Evolutionary conservation across 2,329 filamentous ascomycete species (phyloP), one percentile per base, ranked within the genome.

Genomic region (Aaosphaeria arxii): DNA sequence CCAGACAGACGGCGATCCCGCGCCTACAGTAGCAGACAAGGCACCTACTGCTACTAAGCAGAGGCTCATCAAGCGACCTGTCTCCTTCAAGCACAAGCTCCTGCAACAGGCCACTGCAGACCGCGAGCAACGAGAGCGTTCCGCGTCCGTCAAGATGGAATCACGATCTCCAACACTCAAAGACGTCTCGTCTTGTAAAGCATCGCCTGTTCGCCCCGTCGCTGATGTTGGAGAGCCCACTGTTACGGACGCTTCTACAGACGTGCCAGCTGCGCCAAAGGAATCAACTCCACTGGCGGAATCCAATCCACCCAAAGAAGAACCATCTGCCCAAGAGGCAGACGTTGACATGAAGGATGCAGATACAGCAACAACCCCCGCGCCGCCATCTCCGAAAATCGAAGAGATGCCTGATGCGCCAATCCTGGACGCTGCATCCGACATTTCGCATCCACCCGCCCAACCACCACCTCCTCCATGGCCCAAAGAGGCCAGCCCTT

Each of bases 291-390:
- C 47, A 13, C 17, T 24, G 17, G 24, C 9, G 17, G 39, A 40
- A 40, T 17, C 9, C 7, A 11, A 9, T 40, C 39, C 41, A 29
- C 24, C 13, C 6, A 30, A 40, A 17, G 49, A 51, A 7, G 33
- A 42, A 29, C 32, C 35, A 11, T 46, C 48, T 42, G 50, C 28
- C 11, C 52, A 49, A 11, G 51, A 63, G 7, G 58, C 62, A 9
- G 75, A 77, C 57, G 61, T 75, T 11, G 75, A 76, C 45, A 79
- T 78, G 76, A 72, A 71, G 51, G 75, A 78, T 51, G 62, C 63
- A 6, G 58, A 59, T 32, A 53, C 53, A 30, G 40, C 51, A 9
- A 45, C 52, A 13, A 49, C 43, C 30, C 46, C 53, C 9, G 58
- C 51, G 13, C 50, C 52, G 9, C 30, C 43, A 5, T 56, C 61